Conservation (phyloP, 192 early-diverging fungal species). For the Lobulomyces angularis region DNA sequence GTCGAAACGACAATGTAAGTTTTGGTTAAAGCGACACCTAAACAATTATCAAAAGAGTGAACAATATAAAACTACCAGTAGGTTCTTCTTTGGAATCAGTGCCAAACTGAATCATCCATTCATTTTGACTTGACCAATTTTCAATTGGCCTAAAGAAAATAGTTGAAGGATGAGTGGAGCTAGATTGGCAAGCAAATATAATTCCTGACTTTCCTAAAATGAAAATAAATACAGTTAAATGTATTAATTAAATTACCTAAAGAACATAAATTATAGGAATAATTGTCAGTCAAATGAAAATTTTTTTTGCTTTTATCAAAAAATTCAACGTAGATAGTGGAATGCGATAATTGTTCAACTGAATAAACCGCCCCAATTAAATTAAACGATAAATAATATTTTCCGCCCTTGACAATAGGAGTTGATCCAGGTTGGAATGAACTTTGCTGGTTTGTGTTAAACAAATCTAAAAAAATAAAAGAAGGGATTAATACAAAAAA, state of each 20-base stretch:
- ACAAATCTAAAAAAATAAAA: too few relatives aligned
- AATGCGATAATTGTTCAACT: conserved; percentile 56
- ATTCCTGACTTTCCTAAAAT: conserved; percentile 40
- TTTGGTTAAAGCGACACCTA: conserved; percentile 60
- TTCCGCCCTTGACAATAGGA: conserved; percentile 21
- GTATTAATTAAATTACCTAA: conserved; percentile 25
- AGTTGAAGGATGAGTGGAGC: conserved; percentile 28
- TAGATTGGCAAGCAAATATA: conserved; percentile 53
- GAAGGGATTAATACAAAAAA: too few relatives aligned
- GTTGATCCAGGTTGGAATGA: conserved; percentile 85
- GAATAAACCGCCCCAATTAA: conserved; percentile 66
- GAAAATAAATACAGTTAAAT: neutral
- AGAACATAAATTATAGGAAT: conserved; percentile 65
- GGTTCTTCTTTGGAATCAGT: conserved; percentile 59
- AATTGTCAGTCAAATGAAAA: conserved; percentile 71
- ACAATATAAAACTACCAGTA: conserved; percentile 17
- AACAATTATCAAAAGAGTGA: conserved; percentile 1
- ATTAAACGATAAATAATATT: conserved; percentile 70
- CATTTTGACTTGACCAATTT: conserved; percentile 52
- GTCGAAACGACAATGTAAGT: conserved; percentile 61
- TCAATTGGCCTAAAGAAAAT: conserved; percentile 63
- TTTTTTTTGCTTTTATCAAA: conserved; percentile 74
- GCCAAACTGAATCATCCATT: conserved; percentile 65
- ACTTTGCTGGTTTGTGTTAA: too few relatives aligned
- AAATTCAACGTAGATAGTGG: conserved; percentile 74